A percentile compares a stretch with the other conserved stretches of the same genome.
phyloP scores from a whole-genome alignment of 805 yeast species.

The Metschnikowia reukaufii region DNA sequence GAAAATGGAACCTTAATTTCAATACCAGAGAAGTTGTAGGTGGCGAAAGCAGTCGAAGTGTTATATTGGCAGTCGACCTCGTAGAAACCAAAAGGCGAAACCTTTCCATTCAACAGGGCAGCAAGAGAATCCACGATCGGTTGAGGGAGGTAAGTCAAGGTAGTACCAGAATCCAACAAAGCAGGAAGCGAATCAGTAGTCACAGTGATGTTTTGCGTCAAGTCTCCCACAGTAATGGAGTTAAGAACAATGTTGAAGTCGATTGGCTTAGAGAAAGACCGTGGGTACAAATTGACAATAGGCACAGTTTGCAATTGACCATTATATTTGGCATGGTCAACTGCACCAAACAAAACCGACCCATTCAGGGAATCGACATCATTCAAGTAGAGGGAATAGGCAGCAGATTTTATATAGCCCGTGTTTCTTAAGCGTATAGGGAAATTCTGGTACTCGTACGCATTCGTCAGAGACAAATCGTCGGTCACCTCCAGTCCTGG shows the following conservation, averaged over 20 bases:
- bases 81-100: slow-evolving; percentile 8
- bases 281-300: slow-evolving; percentile 37
- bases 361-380: slow-evolving; percentile 22
- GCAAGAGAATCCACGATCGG: slow-evolving; percentile 23
- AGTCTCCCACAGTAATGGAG: slow-evolving; percentile 28
- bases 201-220: slow-evolving; percentile 13
- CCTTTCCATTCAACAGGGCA: slow-evolving; percentile 1
- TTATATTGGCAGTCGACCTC: slow-evolving; percentile 15
- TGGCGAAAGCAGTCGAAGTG: slow-evolving; percentile 6
- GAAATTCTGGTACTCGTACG: neutral
- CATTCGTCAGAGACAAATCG: no score
- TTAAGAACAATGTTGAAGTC: slow-evolving; percentile 51
- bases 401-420: slow-evolving; percentile 55
- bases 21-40: slow-evolving; percentile 58
- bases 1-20: slow-evolving; percentile 49
- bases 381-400: slow-evolving; percentile 62
- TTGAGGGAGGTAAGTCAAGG: slow-evolving; percentile 49
- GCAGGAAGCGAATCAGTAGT: slow-evolving; percentile 13
- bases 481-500: no score
- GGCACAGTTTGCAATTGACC: slow-evolving; percentile 34
- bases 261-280: slow-evolving; percentile 31
- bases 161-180: slow-evolving; percentile 54
- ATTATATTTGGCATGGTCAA: slow-evolving; percentile 15
- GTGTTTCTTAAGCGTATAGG: slow-evolving; percentile 42
- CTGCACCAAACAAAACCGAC: slow-evolving; percentile 11